Evolutionary conservation across 2,329 filamentous ascomycete genomes (phyloP).

Genomic region (Neodidymelliopsis sp.): DNA sequence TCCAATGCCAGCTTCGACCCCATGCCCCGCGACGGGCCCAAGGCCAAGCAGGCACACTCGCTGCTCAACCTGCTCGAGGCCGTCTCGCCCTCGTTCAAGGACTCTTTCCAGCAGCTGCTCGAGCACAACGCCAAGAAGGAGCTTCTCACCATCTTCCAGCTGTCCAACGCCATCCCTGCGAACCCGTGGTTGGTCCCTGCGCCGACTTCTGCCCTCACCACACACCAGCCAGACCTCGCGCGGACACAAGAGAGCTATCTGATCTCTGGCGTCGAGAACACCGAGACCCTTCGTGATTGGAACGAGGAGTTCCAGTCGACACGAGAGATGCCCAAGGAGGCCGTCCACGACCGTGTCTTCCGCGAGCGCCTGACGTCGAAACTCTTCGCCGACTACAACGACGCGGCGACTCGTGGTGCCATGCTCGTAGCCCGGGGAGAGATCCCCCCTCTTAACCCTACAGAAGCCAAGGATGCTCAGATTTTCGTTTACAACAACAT

Average conservation of each 20-base stretch:
- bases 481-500: conserved; percentile 99
- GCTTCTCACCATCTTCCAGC: conserved; percentile 90
- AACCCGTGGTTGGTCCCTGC: conserved; percentile 89
- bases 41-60: conserved; percentile 82
- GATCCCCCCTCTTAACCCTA: conserved; percentile 92
- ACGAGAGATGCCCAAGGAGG: conserved; percentile 90
- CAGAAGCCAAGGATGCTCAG: conserved; percentile 89
- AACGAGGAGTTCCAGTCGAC: conserved; percentile 99
- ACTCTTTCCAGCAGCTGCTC: conserved; percentile 78
- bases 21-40: conserved; percentile 78
- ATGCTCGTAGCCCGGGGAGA: conserved; percentile 92
- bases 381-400: conserved; percentile 96
- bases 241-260: conserved; percentile 93
- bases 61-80: conserved; percentile 79
- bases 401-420: conserved; percentile 90
- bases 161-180: conserved; percentile 91
- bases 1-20: conserved; percentile 96
- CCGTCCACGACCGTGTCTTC: conserved; percentile 94
- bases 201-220: conserved; percentile 67
- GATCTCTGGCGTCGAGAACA: conserved; percentile 88
- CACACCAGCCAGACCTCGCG: conserved; percentile 83
- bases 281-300: conserved; percentile 95
- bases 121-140: conserved; percentile 86
- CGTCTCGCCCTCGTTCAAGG: conserved; percentile 82
- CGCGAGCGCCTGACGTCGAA: conserved; percentile 92